Evolutionary conservation across 2,329 filamentous ascomycete species (phyloP).

Genomic region (Aspergillus japonicus): DNA sequence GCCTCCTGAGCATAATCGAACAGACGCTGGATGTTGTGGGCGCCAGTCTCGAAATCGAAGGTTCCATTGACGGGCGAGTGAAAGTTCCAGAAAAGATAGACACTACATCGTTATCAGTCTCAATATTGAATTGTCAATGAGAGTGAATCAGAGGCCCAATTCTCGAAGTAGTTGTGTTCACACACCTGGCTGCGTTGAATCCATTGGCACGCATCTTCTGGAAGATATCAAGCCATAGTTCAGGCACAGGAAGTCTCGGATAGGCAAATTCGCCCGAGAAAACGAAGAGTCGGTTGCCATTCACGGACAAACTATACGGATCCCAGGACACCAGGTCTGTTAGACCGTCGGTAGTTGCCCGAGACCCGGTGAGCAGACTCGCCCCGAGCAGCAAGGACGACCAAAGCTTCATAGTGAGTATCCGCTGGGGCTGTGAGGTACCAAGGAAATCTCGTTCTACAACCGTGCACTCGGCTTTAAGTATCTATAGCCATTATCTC

Average conservation of each 20-base stretch:
- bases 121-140: no score
- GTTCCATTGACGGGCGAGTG: conserved; percentile 59
- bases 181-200: conserved; percentile 32
- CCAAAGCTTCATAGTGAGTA: neutral
- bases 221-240: conserved; percentile 68
- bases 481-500: neutral
- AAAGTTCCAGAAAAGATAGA: conserved; percentile 70
- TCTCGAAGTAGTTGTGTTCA: neutral
- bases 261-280: conserved; percentile 72
- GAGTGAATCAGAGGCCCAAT: no score
- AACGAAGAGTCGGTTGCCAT: conserved; percentile 66
- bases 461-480: neutral
- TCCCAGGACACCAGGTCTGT: conserved; percentile 7
- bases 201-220: conserved; percentile 78
- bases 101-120: conserved; percentile 39
- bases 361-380: neutral
- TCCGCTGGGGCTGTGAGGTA: neutral
- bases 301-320: conserved; percentile 42
- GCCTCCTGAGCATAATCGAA: conserved; percentile 10
- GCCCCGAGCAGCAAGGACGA: neutral
- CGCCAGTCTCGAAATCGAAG: conserved; percentile 57
- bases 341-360: conserved; percentile 1
- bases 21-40: conserved; percentile 32
- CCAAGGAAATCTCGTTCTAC: neutral
- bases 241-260: conserved; percentile 59